phyloP scores from a whole-genome alignment of 306 rosid species.

The Prunus mira region DNA sequence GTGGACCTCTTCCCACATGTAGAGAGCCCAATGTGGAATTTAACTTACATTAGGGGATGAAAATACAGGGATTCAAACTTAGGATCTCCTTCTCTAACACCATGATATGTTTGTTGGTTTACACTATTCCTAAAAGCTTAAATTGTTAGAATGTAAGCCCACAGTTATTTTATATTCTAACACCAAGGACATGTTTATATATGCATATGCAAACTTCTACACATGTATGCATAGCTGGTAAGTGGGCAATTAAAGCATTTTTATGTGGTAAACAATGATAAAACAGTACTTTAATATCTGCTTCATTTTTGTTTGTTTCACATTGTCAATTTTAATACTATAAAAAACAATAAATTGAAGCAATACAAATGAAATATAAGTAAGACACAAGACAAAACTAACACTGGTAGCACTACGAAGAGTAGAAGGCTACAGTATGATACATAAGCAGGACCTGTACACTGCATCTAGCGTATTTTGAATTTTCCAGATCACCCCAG shows the following conservation, averaged over 20 bases:
- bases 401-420: background rate
- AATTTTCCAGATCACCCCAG: background rate
- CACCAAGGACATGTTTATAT: background rate
- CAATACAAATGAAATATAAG: too few relatives aligned
- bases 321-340: too few relatives aligned
- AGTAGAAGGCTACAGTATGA: background rate
- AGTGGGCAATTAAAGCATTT: too few relatives aligned
- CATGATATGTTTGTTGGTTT: background rate
- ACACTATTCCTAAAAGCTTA: background rate
- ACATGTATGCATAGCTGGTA: background rate
- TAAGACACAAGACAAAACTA: too few relatives aligned
- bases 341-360: too few relatives aligned
- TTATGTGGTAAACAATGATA: too few relatives aligned
- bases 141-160: background rate
- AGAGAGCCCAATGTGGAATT: background rate
- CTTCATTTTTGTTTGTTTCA: too few relatives aligned
- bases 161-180: background rate
- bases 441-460: background rate
- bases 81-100: background rate
- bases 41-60: background rate
- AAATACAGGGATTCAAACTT: background rate
- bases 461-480: background rate
- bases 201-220: background rate
- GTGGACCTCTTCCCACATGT: background rate
- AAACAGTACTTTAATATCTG: too few relatives aligned